A percentile compares a stretch with the other conserved stretches of the same genome.
These are phyloP conservation scores for Vanrija sp. DNA, from an alignment of 1,284 basidiomycete species.

Conservation along the genomic window DNA sequence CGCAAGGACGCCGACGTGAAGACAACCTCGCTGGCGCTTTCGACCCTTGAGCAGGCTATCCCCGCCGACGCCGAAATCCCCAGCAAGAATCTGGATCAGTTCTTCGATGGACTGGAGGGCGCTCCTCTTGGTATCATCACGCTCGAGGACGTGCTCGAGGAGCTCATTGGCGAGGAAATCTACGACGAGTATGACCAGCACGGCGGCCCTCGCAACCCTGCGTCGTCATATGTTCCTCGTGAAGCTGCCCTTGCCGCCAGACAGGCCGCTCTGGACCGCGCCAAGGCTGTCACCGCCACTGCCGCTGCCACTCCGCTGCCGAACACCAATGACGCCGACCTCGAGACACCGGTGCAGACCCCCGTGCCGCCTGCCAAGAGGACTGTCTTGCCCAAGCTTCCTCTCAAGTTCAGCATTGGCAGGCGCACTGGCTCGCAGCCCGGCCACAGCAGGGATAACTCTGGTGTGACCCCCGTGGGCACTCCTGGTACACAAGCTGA, in stretches of 20 bases:
- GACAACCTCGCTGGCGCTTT: constrained; percentile 42
- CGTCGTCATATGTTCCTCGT: constrained; percentile 33
- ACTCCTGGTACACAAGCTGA: too few relatives aligned
- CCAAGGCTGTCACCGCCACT: constrained; percentile 12
- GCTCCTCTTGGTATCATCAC: constrained; percentile 88
- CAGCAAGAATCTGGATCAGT: constrained; percentile 66
- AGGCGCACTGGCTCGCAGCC: constrained; percentile 26
- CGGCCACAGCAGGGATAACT: constrained; percentile 2
- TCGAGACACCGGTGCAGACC: constrained; percentile 10
- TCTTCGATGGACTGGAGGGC: constrained; percentile 66
- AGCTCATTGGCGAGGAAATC: constrained; percentile 83
- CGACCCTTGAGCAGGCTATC: constrained; percentile 64
- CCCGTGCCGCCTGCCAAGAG: constrained; percentile 1
- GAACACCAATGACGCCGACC: constrained; percentile 17
- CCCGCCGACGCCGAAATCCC: constrained; percentile 75
- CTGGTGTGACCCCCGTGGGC: not conserved
- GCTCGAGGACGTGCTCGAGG: constrained; percentile 87
- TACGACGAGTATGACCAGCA: constrained; percentile 62
- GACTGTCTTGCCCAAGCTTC: constrained; percentile 23
- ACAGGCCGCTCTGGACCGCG: constrained; percentile 30
- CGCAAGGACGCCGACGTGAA: constrained; percentile 4
- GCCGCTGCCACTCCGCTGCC: constrained; percentile 24
- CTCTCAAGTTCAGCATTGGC: constrained; percentile 28
- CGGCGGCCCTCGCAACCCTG: constrained; percentile 19
- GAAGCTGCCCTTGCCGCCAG: constrained; percentile 32